Percentiles rank a stretch among this genome's conserved stretches.
phyloP scores from a whole-genome alignment of 768 basidiomycete species.

The Sarcomyxa edulis region DNA sequence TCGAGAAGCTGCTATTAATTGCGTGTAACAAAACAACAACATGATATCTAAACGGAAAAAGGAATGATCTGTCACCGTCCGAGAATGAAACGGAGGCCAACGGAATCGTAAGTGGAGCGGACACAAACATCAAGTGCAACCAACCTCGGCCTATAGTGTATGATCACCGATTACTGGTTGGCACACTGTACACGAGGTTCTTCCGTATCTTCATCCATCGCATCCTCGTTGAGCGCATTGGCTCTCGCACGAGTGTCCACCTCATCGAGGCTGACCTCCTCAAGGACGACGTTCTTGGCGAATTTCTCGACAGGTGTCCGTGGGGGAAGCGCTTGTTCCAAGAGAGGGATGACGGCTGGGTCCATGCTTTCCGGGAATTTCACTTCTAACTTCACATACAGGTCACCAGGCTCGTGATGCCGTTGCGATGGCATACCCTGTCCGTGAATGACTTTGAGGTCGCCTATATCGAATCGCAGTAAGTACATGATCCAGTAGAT shows the following conservation, averaged over 20 bases:
- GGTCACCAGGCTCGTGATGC: conserved; percentile 94
- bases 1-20: conserved; percentile 4
- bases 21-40: not conserved
- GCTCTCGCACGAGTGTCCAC: conserved; percentile 59
- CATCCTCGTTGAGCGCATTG: conserved; percentile 49
- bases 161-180: conserved; percentile 52
- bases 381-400: conserved; percentile 83
- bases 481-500: conserved; percentile 6
- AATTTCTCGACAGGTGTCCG: conserved; percentile 64
- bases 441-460: conserved; percentile 84
- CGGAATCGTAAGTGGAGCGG: conserved; percentile 5
- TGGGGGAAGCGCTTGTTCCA: conserved; percentile 84
- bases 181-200: conserved; percentile 95
- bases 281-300: conserved; percentile 61
- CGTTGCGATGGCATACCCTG: conserved; percentile 99
- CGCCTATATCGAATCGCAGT: conserved; percentile 44
- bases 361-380: conserved; percentile 85
- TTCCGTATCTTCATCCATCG: conserved; percentile 93
- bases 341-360: conserved; percentile 54
- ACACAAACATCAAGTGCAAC: conserved; percentile 13
- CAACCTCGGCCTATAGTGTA: too few relatives aligned
- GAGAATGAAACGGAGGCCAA: too few relatives aligned
- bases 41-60: too few relatives aligned
- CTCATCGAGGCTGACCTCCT: conserved; percentile 83
- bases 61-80: too few relatives aligned